Evolutionary conservation across 169 alveolate species (phyloP).

Genomic region (Cryptosporidium felis): DNA sequence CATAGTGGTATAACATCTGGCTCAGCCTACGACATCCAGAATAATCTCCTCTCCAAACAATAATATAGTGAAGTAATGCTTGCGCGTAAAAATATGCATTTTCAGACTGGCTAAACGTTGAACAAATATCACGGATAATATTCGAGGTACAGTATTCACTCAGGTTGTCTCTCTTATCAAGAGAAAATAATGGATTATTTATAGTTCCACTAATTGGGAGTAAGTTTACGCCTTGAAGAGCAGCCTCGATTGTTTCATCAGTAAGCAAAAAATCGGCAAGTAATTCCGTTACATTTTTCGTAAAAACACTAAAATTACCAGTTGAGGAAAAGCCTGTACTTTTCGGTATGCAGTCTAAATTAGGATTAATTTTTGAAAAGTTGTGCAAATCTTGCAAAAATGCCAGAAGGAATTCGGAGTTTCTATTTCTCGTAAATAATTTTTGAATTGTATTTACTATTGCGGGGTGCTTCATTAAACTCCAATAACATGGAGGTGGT

Average conservation of each 20-base stretch:
- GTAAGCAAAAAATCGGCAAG: conserved; percentile 81
- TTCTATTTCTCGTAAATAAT: conserved; percentile 80
- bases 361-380: conserved; percentile 76
- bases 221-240: conserved; percentile 47
- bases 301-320: conserved; percentile 87
- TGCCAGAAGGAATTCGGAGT: conserved; percentile 84
- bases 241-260: conserved; percentile 83
- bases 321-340: conserved; percentile 79
- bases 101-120: conserved; percentile 83
- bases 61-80: conserved; percentile 86
- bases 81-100: conserved; percentile 90
- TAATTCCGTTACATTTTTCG: conserved; percentile 87
- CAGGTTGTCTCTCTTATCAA: not conserved
- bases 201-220: conserved; percentile 58
- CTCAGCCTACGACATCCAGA: conserved; percentile 88
- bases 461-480: conserved; percentile 80
- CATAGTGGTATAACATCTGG: conserved; percentile 78
- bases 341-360: conserved; percentile 75
- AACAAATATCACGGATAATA: conserved; percentile 78
- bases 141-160: conserved; percentile 65
- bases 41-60: conserved; percentile 85
- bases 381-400: conserved; percentile 83
- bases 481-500: conserved; percentile 87
- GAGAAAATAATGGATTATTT: conserved; percentile 30
- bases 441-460: conserved; percentile 83